Conservation (phyloP, 768 basidiomycete species). For the Leucogyrophana mollusca region DNA sequence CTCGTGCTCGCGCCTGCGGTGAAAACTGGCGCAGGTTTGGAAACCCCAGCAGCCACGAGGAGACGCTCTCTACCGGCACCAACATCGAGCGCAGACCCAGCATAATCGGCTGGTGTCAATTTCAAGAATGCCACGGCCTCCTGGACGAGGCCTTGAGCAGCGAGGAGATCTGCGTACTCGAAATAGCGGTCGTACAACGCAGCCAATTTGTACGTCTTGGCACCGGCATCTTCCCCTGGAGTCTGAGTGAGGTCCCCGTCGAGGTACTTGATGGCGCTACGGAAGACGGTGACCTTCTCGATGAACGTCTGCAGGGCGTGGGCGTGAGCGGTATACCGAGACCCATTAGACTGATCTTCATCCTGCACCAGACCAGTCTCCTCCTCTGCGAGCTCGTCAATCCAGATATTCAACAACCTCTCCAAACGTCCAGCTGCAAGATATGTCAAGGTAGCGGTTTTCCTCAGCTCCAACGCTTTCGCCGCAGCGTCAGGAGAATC, state of each 20-base stretch:
- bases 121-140: slow-evolving; percentile 80
- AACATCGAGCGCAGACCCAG: slow-evolving; percentile 50
- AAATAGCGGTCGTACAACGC: slow-evolving; percentile 89
- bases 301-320: slow-evolving; percentile 90
- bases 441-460: slow-evolving; percentile 91
- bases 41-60: slow-evolving; percentile 35
- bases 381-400: slow-evolving; percentile 86
- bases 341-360: slow-evolving; percentile 39
- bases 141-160: slow-evolving; percentile 83
- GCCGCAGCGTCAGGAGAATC: slow-evolving; percentile 41
- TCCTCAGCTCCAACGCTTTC: slow-evolving; percentile 55
- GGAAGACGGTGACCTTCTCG: slow-evolving; percentile 96
- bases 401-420: slow-evolving; percentile 87
- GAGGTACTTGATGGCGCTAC: slow-evolving; percentile 76
- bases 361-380: slow-evolving; percentile 53
- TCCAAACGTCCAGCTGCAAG: slow-evolving; percentile 89
- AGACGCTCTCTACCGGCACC: slow-evolving; percentile 46
- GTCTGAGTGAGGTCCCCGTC: slow-evolving; percentile 63
- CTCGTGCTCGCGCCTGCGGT: slow-evolving; percentile 36
- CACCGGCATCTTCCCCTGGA: slow-evolving; percentile 33
- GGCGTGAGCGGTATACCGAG: slow-evolving; percentile 77
- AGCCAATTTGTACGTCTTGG: slow-evolving; percentile 78
- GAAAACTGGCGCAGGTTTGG: slow-evolving; percentile 12
- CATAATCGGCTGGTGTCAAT: slow-evolving; percentile 77
- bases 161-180: slow-evolving; percentile 93